Evolutionary conservation across 2,329 filamentous ascomycete genomes (phyloP).

Genomic region (Lachnellula occidentalis): DNA sequence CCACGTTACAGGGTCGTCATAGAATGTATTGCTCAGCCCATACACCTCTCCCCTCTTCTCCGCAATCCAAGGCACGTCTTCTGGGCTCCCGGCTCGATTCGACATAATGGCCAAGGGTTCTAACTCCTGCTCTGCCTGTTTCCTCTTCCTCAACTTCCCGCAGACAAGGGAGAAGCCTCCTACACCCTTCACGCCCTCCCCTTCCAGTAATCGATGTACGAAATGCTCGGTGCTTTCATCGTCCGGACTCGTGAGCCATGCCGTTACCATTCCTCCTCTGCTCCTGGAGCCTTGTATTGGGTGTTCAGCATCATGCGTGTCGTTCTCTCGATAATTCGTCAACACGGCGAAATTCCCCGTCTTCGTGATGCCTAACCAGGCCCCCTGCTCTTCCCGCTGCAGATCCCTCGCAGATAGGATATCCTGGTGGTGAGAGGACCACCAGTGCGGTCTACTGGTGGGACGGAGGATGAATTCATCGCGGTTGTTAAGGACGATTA

Average conservation of each 20-base stretch:
- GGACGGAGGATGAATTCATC: conserved; percentile 66
- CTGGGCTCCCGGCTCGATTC: conserved; percentile 49
- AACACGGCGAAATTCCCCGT: conserved; percentile 56
- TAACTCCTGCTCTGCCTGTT: conserved; percentile 22
- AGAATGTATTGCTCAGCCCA: conserved; percentile 59
- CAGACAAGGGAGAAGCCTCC: conserved; percentile 65
- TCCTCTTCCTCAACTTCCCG: conserved; percentile 46
- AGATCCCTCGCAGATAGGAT: conserved; percentile 58
- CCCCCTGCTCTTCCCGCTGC: conserved; percentile 56
- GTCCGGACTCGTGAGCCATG: conserved; percentile 50
- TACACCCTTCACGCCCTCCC: conserved; percentile 50
- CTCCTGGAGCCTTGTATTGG: conserved; percentile 51
- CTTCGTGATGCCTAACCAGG: conserved; percentile 60
- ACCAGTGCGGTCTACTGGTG: conserved; percentile 60
- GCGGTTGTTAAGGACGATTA: conserved; percentile 73
- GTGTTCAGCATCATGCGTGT: conserved; percentile 43
- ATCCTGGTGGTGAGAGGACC: conserved; percentile 33
- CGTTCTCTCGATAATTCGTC: conserved; percentile 60
- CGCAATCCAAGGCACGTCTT: conserved; percentile 53
- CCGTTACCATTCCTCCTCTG: conserved; percentile 58
- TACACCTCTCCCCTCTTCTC: conserved; percentile 47
- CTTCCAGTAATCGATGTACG: conserved; percentile 47
- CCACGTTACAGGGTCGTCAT: conserved; percentile 49
- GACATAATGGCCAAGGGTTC: conserved; percentile 56
- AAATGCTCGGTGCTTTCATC: conserved; percentile 45